A percentile compares a stretch with the other conserved stretches of the same genome.
phyloP scores from a whole-genome alignment of 2,329 filamentous ascomycete genomes.

The Diaporthe capsici region DNA sequence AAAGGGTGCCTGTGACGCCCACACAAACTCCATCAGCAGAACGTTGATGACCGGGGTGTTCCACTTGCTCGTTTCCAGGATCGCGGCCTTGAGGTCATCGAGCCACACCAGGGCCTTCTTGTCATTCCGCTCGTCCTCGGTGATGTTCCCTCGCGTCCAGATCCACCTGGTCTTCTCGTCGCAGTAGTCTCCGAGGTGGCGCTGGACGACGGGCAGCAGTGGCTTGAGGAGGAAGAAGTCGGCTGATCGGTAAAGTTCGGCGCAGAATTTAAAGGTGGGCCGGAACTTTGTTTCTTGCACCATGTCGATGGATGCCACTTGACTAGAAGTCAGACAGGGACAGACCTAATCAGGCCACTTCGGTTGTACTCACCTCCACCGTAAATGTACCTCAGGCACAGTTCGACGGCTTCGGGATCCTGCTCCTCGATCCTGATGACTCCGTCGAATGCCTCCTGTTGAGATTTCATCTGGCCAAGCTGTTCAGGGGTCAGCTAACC shows the following conservation, averaged over 20 bases:
- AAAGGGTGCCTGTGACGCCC: rapidly evolving
- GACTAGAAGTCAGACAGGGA: neutral
- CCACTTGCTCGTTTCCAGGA: neutral
- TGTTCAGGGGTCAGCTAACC: neutral
- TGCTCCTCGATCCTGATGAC: neutral
- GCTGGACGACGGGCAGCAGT: neutral
- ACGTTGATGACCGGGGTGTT: neutral
- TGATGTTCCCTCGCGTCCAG: rapidly evolving
- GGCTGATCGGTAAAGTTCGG: neutral
- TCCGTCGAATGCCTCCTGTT: neutral
- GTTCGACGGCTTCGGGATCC: neutral
- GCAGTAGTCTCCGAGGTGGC: neutral
- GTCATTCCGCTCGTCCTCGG: neutral
- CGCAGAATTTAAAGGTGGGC: neutral
- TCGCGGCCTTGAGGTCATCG: neutral
- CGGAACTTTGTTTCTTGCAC: too few species aligned
- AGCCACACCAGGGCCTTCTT: neutral
- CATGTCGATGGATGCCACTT: neutral
- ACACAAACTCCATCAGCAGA: neutral
- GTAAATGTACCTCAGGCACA: neutral
- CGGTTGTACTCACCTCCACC: neutral
- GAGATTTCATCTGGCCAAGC: neutral
- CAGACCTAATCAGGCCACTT: rapidly evolving
- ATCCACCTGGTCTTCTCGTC: neutral
- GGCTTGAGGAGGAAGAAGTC: neutral